Evolutionary conservation across 148 eudicot species (phyloP).

Genomic region (Vaccinium myrtillus): DNA sequence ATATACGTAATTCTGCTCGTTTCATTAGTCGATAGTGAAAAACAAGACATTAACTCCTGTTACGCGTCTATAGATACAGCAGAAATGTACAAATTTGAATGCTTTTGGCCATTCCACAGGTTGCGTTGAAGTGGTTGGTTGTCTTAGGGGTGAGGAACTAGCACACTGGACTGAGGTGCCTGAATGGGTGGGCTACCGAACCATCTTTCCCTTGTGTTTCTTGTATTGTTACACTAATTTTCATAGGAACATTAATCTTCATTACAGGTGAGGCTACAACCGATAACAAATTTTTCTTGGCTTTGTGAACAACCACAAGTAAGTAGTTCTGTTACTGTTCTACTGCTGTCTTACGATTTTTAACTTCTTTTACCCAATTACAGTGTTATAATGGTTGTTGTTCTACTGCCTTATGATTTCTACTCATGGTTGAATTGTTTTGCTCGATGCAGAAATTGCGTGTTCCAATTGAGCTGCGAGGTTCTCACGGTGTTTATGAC

Average conservation of each 20-base stretch:
- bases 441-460: slow-evolving; percentile 45
- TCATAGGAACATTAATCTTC: background rate
- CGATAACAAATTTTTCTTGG: slow-evolving; percentile 57
- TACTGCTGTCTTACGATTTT: background rate
- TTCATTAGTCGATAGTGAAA: background rate
- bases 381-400: background rate
- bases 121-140: slow-evolving; percentile 84
- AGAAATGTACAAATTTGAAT: background rate
- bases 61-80: background rate
- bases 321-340: background rate
- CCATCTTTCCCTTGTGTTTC: background rate
- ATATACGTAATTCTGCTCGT: background rate
- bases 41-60: background rate
- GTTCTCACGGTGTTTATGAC: slow-evolving; percentile 69
- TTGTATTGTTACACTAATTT: background rate
- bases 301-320: slow-evolving; percentile 73
- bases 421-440: background rate
- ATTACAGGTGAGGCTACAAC: slow-evolving; percentile 63
- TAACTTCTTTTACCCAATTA: background rate
- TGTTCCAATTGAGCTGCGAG: slow-evolving; percentile 71
- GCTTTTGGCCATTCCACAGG: slow-evolving; percentile 41
- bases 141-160: slow-evolving; percentile 70
- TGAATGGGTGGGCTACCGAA: slow-evolving; percentile 50
- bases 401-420: too few relatives aligned
- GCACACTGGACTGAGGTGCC: slow-evolving; percentile 69